phyloP scores from a whole-genome alignment of 768 basidiomycete species.

The Obba rivulosa region DNA sequence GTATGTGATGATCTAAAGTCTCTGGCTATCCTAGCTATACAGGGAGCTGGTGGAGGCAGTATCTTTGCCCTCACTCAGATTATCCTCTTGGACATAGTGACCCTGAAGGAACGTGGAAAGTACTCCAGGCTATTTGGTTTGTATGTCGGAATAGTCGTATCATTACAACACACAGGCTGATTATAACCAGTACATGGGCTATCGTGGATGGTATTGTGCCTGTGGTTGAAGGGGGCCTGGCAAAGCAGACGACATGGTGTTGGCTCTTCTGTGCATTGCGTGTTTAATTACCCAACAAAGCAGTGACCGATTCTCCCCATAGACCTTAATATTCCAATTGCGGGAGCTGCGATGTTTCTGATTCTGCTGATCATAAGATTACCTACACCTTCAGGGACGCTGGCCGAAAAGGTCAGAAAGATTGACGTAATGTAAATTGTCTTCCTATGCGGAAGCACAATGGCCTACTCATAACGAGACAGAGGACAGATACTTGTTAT shows the following conservation, averaged over 20 bases:
- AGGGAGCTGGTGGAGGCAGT: conserved; percentile 20
- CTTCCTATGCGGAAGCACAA: neutral
- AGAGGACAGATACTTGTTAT: conserved; percentile 22
- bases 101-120: conserved; percentile 29
- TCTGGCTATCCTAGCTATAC: conserved; percentile 8
- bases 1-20: neutral
- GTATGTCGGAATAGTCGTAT: neutral
- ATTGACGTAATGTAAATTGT: conserved; percentile 34
- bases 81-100: conserved; percentile 19
- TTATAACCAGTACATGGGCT: too few species aligned
- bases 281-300: too few species aligned
- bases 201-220: conserved; percentile 15
- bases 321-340: conserved; percentile 12
- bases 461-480: neutral
- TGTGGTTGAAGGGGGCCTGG: conserved; percentile 23
- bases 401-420: conserved; percentile 21
- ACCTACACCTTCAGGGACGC: conserved; percentile 20
- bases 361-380: conserved; percentile 6
- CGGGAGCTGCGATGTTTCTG: conserved; percentile 5
- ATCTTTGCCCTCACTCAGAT: conserved; percentile 16
- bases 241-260: conserved; percentile 7
- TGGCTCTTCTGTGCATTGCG: conserved; percentile 10
- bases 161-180: too few species aligned
- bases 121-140: conserved; percentile 6
- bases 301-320: neutral